A percentile compares a stretch with the other conserved stretches of the same genome.
Evolutionary conservation across 306 rosid genomes (phyloP).

Genomic region (Calophaca sinica): DNA sequence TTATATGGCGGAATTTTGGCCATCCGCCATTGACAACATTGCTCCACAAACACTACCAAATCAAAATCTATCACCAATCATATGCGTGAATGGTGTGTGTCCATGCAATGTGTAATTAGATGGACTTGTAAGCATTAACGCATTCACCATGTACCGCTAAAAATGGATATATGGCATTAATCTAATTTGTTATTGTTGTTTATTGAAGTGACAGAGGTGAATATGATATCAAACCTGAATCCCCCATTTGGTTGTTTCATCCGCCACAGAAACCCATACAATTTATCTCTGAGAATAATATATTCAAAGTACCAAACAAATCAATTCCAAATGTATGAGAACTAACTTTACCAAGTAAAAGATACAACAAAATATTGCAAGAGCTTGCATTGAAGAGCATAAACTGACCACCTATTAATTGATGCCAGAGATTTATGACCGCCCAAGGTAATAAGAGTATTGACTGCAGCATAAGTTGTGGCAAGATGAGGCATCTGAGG

Average conservation of each 20-base stretch:
- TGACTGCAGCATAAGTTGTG: conserved; percentile 94
- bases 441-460: conserved; percentile 83
- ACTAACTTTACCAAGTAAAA: conserved; percentile 24
- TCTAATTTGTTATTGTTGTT: conserved; percentile 10
- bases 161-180: conserved; percentile 12
- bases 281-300: conserved; percentile 61
- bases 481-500: conserved; percentile 95
- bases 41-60: conserved; percentile 34
- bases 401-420: conserved; percentile 88
- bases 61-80: neutral
- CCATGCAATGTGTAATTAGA: neutral
- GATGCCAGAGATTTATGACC: conserved; percentile 78
- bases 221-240: conserved; percentile 69
- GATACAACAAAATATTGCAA: neutral
- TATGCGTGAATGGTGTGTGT: conserved; percentile 3
- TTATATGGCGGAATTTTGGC: too few species aligned
- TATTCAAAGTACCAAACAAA: conserved; percentile 37
- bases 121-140: conserved; percentile 15
- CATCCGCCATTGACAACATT: too few species aligned
- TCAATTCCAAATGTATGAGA: conserved; percentile 41
- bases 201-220: conserved; percentile 37
- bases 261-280: conserved; percentile 66
- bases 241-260: conserved; percentile 92
- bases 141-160: neutral
- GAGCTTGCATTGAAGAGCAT: conserved; percentile 40